Evolutionary conservation across 2,329 filamentous ascomycete species (phyloP).

Genomic region (Aspergillus sp.): DNA sequence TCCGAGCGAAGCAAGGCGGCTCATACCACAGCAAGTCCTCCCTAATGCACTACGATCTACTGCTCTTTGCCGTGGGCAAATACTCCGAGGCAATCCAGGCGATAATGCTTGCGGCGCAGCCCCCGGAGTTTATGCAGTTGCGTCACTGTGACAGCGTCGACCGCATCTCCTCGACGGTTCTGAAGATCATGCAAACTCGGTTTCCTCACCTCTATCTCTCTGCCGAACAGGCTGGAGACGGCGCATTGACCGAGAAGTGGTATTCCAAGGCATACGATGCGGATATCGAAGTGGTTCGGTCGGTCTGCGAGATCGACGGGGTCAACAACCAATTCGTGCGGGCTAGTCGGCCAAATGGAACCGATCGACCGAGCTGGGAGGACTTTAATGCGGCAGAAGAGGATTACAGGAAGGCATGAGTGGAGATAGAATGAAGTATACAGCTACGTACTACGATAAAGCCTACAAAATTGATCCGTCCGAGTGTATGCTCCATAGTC

Average conservation of each 20-base stretch:
- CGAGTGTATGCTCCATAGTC: neutral
- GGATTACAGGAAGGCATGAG: constrained; percentile 26
- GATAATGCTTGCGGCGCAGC: constrained; percentile 50
- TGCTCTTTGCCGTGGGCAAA: constrained; percentile 61
- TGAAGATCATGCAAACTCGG: constrained; percentile 54
- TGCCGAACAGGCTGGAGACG: constrained; percentile 27
- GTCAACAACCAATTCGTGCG: constrained; percentile 51
- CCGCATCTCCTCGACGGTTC: constrained; percentile 60
- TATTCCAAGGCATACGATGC: constrained; percentile 44
- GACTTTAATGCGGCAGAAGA: constrained; percentile 28
- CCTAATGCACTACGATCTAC: constrained; percentile 67
- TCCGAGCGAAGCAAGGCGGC: constrained; percentile 62
- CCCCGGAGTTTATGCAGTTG: constrained; percentile 56
- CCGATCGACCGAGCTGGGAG: constrained; percentile 51
- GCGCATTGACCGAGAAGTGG: constrained; percentile 52
- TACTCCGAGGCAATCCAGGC: constrained; percentile 56
- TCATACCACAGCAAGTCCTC: constrained; percentile 66
- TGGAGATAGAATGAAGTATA: neutral
- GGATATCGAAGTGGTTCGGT: constrained; percentile 50
- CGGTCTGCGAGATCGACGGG: constrained; percentile 47
- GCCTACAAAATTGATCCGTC: neutral
- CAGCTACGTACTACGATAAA: neutral
- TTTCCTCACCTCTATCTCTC: constrained; percentile 56
- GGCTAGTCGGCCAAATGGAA: constrained; percentile 53
- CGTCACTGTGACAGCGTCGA: constrained; percentile 65